Conservation (phyloP, 345 rosid genomes). For the Populus ilicifolia region DNA sequence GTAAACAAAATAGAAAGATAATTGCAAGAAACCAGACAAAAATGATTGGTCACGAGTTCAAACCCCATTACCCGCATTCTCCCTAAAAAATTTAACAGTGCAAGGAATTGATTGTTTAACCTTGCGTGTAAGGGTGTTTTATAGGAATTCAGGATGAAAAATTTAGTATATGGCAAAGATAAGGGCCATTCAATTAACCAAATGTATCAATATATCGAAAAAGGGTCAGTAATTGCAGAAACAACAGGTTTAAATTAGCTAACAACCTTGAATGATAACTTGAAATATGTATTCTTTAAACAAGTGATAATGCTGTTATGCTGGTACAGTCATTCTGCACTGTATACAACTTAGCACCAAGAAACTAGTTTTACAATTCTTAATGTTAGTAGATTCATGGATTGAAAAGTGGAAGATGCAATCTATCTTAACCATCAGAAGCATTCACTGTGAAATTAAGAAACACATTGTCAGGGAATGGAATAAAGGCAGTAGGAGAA, state of each 20-base stretch:
- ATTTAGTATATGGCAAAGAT: not conserved
- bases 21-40: slow-evolving; percentile 89
- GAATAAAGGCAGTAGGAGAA: not conserved
- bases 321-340: not conserved
- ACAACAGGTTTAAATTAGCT: not conserved
- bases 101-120: not conserved
- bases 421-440: not conserved
- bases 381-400: not conserved
- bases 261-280: not conserved
- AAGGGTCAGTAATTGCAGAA: not conserved
- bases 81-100: not conserved
- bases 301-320: not conserved
- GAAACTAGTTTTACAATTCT: not conserved
- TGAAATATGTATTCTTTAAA: no score
- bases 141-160: not conserved
- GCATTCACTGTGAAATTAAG: not conserved
- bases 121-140: not conserved
- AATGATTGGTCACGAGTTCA: slow-evolving; percentile 23
- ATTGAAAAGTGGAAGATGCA: not conserved
- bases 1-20: slow-evolving; percentile 80
- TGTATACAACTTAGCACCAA: not conserved
- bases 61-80: not conserved
- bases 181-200: not conserved
- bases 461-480: not conserved
- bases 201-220: no score